A percentile compares a stretch with the other conserved stretches of the same genome.
phyloP scores from a whole-genome alignment of 2,329 filamentous ascomycete species.

The Laburnicola sp. region DNA sequence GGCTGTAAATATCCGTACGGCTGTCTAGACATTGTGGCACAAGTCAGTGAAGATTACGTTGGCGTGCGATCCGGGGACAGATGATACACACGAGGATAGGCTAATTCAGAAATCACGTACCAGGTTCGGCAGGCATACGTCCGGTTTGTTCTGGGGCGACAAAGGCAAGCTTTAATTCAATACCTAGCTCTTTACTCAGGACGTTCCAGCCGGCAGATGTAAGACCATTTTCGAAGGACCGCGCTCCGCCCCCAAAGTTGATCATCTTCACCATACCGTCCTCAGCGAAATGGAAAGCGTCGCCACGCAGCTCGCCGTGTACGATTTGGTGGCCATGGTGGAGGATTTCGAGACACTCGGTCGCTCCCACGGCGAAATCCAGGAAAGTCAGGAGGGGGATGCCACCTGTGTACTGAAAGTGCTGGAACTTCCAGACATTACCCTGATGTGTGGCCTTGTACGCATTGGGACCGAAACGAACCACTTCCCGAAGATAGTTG shows the following conservation, averaged over 20 bases:
- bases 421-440: constrained; percentile 19
- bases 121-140: constrained; percentile 83
- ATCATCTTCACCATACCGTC: constrained; percentile 74
- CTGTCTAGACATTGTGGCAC: constrained; percentile 9
- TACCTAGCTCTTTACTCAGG: constrained; percentile 79
- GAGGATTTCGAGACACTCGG: constrained; percentile 84
- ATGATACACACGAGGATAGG: neutral
- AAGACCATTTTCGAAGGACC: constrained; percentile 88
- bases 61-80: neutral
- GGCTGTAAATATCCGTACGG: constrained; percentile 89
- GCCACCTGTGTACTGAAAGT: constrained; percentile 50
- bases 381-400: constrained; percentile 78
- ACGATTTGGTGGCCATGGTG: constrained; percentile 85
- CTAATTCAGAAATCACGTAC: neutral
- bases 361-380: constrained; percentile 87
- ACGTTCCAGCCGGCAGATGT: constrained; percentile 82
- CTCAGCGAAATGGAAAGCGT: constrained; percentile 88
- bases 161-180: constrained; percentile 85
- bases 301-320: constrained; percentile 86
- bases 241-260: constrained; percentile 82
- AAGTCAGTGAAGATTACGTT: neutral
- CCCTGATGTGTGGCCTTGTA: constrained; percentile 36
- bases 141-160: constrained; percentile 96
- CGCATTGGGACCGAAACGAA: constrained; percentile 72
- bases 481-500: constrained; percentile 70